These are phyloP conservation scores for Cladosporium velox DNA, from an alignment of 2,329 filamentous ascomycete species.

Conservation along the genomic window DNA sequence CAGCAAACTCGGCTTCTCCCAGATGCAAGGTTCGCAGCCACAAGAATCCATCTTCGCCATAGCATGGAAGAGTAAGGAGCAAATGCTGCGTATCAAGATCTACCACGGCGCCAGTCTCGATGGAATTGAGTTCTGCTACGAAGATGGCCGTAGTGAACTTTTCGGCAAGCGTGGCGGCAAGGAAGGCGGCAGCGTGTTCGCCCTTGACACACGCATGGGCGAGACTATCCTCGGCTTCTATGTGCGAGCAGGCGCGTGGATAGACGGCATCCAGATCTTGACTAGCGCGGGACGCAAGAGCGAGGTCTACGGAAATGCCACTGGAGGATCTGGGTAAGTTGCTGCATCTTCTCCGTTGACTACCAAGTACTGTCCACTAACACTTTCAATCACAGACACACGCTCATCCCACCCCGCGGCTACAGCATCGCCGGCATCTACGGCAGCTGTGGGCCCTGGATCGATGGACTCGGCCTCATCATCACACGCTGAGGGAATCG, in stretches of 20 bases:
- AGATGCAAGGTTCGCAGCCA: slow-evolving; percentile 68
- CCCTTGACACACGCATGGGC: slow-evolving; percentile 78
- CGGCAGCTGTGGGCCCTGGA: slow-evolving; percentile 76
- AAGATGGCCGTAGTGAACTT: slow-evolving; percentile 78
- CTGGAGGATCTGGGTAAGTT: slow-evolving; percentile 77
- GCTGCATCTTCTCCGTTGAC: slow-evolving; percentile 30
- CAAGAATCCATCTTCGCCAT: slow-evolving; percentile 72
- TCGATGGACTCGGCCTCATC: slow-evolving; percentile 84
- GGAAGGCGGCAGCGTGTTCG: slow-evolving; percentile 70
- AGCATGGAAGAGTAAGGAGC: slow-evolving; percentile 66
- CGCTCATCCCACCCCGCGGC: slow-evolving; percentile 82
- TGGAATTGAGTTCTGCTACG: slow-evolving; percentile 90
- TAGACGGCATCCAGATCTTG: slow-evolving; percentile 86
- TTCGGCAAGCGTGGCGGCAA: slow-evolving; percentile 81
- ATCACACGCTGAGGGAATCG: slow-evolving; percentile 62
- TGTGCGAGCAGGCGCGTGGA: slow-evolving; percentile 75
- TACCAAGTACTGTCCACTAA: slow-evolving; percentile 30
- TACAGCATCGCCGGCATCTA: slow-evolving; percentile 87
- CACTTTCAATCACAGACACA: slow-evolving; percentile 61
- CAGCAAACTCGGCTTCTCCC: slow-evolving; percentile 70
- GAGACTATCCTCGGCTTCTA: slow-evolving; percentile 88
- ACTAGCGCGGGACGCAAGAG: slow-evolving; percentile 88
- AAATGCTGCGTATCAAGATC: slow-evolving; percentile 72
- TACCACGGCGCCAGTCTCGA: slow-evolving; percentile 78
- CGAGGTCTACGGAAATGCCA: slow-evolving; percentile 76